Evolutionary conservation across 2,329 filamentous ascomycete species (phyloP).

Genomic region (Passalora sequoiae): DNA sequence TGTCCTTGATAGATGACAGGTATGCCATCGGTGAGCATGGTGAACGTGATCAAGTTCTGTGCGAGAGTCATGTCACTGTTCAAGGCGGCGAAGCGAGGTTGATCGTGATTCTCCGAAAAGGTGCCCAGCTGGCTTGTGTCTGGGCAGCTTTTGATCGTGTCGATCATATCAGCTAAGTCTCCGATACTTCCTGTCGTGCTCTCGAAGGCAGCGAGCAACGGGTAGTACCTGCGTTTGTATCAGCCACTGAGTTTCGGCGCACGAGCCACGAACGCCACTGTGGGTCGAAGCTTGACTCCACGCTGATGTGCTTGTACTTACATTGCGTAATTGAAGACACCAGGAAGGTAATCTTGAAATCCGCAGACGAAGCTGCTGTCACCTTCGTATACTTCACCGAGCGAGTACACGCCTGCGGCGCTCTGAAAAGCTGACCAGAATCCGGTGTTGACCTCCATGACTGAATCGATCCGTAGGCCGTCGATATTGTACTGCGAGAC

Average conservation of each 20-base stretch:
- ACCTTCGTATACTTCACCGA: conserved; percentile 44
- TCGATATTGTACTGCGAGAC: conserved; percentile 58
- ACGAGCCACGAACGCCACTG: not conserved
- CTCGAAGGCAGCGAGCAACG: conserved; percentile 35
- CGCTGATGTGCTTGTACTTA: conserved; percentile 23
- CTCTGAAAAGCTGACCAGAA: conserved; percentile 40
- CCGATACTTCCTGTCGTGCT: conserved; percentile 36
- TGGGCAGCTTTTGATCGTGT: conserved; percentile 34
- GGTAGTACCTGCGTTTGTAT: conserved; percentile 32
- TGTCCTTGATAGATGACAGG: conserved; percentile 63
- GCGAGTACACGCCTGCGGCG: conserved; percentile 39
- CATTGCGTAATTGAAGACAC: conserved; percentile 47
- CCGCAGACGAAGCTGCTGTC: conserved; percentile 37
- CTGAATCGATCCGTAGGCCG: conserved; percentile 49
- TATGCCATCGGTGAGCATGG: conserved; percentile 57
- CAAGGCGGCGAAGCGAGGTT: conserved; percentile 41
- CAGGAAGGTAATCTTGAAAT: conserved; percentile 41
- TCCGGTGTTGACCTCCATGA: conserved; percentile 41
- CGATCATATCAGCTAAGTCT: conserved; percentile 34
- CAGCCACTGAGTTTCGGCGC: conserved; percentile 6
- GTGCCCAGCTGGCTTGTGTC: conserved; percentile 37
- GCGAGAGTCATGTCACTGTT: conserved; percentile 53
- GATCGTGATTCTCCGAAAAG: conserved; percentile 39
- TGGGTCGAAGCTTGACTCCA: no score
- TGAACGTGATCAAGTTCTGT: conserved; percentile 58